Base-by-base conservation (phyloP, 495 filamentous ascomycete genomes). In the Lasiosphaeris hirsuta region DNA sequence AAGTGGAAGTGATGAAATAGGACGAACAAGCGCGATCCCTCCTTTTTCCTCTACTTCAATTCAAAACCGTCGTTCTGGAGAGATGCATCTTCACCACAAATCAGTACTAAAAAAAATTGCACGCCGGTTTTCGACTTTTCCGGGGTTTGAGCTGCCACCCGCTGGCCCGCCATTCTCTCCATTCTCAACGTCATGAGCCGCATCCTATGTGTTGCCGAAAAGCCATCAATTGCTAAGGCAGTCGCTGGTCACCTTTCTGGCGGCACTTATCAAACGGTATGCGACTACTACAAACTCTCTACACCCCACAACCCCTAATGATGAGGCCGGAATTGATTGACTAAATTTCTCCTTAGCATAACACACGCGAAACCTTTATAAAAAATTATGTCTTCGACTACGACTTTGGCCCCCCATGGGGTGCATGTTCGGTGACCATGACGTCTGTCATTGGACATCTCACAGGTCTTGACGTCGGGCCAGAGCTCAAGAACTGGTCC, bases 311-410 rank as follows among this genome's bases (percentile, higher is more conserved):
- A 42, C 18, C 4, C n/a, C n/a, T n/a, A 6, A 36, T 7, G 1
- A 6, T 11, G 17, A 18, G 7, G 10, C 13, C 36, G 11, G 8
- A 15, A 14, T 53, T 18, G n/a, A n/a, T 19, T 13, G 8, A 40
- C 51, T 60, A 38, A 60, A 34, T 34, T 40, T 7, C 9, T 9
- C 10, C n/a, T 17, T 46, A 74, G 75, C 69, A 73, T 51, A 81
- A 82, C 82, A 71, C 78, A 40, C 58, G 87, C 15, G 86, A 88
- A 59, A 79, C 78, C 57, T 96, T 87, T 72, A 85, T 94, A 62
- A 97, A 97, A 71, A 98, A 98, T 61, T 98, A 96, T 74, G 79
- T 85, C 15, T 97, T 98, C 63, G 80, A 86, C 41, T 98, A 91
- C 75, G 83, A 88, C 64, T 97, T 97, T 69, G 85, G 86, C 3